Base-by-base conservation (phyloP, 1,284 basidiomycete genomes). In the Ustilago crameri region DNA sequence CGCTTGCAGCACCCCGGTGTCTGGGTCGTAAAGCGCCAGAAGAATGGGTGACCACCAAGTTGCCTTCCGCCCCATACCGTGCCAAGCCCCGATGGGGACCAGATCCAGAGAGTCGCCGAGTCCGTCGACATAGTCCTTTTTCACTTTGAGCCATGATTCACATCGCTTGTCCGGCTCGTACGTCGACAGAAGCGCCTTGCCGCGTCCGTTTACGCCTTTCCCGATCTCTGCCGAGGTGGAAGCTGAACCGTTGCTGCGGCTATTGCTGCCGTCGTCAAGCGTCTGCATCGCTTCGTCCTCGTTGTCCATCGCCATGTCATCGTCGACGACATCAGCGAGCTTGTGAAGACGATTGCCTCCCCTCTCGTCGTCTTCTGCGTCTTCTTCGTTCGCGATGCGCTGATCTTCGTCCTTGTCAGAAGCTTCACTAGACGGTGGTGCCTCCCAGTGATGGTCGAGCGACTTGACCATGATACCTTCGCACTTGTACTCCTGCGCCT, bases 391-490 rank as follows among this genome's bases (percentile, higher is more conserved):
- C 4, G 34, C n/a, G 2, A 10, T 42, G 8, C 20, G 20, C 20
- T 23, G 17, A 2, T 42, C 41, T 23, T 41, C 56, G 17, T 26
- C 37, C n/a, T 82, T 54, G 10, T 5, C 34, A 34, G 64, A 69
- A 14, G 51, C 74, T 60, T 85, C 86, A 17, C 43, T 22, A 70
- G 84, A 76, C 84, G 51, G 52, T 14, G 55, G 52, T 27, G 48
- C 47, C 42, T 68, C 70, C 70, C 66, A 75, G 37, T 72, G 78
- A 45, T 79, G 63, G 44, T 85, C 84, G 58, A 87, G 75, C 20
- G 93, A 90, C 86, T 96, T 97, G 80, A 96, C 88, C 93, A 97
- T 95, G 72, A 96, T 86, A 5, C 94, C 94, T 83, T 97, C 94
- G 63, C 91, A 93, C 59, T 90, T 90, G 81, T 89, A 89, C 77